Percentiles rank a stretch among this genome's conserved stretches.
phyloP scores from a whole-genome alignment of 1,284 basidiomycete genomes.

The Cryptococcus floricola region DNA sequence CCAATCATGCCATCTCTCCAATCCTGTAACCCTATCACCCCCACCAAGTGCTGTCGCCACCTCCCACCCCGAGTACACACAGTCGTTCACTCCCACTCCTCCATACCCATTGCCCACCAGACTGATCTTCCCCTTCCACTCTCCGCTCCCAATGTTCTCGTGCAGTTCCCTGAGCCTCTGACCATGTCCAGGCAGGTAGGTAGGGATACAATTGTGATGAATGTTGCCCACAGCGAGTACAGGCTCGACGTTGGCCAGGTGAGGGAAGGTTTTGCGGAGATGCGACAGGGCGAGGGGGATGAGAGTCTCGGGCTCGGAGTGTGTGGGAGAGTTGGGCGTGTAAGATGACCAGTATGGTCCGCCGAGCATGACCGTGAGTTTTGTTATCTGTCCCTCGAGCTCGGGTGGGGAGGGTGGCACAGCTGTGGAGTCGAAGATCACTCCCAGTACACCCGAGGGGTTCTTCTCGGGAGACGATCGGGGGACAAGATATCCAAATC shows the following conservation, averaged over 20 bases:
- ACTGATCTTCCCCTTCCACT: constrained; percentile 62
- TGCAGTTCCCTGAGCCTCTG: constrained; percentile 64
- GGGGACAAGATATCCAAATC: constrained; percentile 93
- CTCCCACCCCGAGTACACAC: constrained; percentile 66
- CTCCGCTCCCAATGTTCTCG: constrained; percentile 49
- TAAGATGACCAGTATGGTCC: constrained; percentile 64
- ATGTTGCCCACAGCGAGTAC: constrained; percentile 57
- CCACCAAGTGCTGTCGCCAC: constrained; percentile 33
- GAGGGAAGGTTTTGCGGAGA: constrained; percentile 56
- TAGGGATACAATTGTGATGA: constrained; percentile 76
- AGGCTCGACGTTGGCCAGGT: constrained; percentile 36
- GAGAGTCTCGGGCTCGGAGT: constrained; percentile 22
- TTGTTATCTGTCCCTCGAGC: constrained; percentile 50
- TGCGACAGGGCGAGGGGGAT: constrained; percentile 48
- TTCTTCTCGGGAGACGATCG: constrained; percentile 48
- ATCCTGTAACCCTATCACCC: constrained; percentile 32
- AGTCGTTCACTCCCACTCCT: constrained; percentile 88
- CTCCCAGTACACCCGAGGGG: constrained; percentile 61
- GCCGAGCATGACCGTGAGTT: constrained; percentile 88
- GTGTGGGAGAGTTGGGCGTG: constrained; percentile 11
- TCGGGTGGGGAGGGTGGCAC: constrained; percentile 59
- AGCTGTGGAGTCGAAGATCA: constrained; percentile 77
- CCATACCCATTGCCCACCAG: constrained; percentile 81
- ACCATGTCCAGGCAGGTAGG: constrained; percentile 69
- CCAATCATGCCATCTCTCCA: constrained; percentile 38